Base-by-base conservation (phyloP, 163 green algal genomes). In the Coccomyxa subellipsoidea region DNA sequence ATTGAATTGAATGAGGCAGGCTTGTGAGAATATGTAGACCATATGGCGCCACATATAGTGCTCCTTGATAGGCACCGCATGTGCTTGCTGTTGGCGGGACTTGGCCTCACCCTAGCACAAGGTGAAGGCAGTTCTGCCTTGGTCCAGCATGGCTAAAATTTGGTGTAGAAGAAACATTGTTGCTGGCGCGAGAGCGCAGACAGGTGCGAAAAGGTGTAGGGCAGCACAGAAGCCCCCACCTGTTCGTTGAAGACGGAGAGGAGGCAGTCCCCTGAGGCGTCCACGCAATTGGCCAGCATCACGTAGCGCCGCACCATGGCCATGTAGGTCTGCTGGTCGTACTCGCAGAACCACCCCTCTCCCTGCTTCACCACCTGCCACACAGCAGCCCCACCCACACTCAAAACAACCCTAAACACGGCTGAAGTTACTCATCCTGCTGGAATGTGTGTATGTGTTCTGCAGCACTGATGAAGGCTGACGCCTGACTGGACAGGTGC, bases 221-320 rank as follows among this genome's bases (percentile, higher is more conserved):
- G 27, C 2, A 35, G 66, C 66, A 8, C 1, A 21, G 27, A 1
- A 23, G 31, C 0, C 8, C 79, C 1, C 35, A 92, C 91, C 88
- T 94, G 84, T 34, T 96, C 90, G 81, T 96, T 93, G 87, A 97
- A 97, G 27, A 95, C 78, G 79, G 93, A 90, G 47, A 96, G 40
- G 38, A 83, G 91, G 1, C 54, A 69, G 73, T 93, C 87, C 18
- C 88, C 88, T 5, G 84, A 91, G 70, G 80, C 77, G 82, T 97
- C 93, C 3, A 85, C 85, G 76, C 91, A 86, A 81, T 91, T 89
- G 10, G 89, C 80, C 0, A 69, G 79, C 77, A 95, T 80, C 77
- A 98, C 88, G 85, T 98, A 98, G 34, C 95, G 88, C 39, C 93
- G 87, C 81, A 91, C 77, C 77, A 92, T 92, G 35, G 69, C 76